These are phyloP conservation scores for Fagopyrum homotropicum DNA, from an alignment of 148 eudicot genomes.

Conservation along the genomic window DNA sequence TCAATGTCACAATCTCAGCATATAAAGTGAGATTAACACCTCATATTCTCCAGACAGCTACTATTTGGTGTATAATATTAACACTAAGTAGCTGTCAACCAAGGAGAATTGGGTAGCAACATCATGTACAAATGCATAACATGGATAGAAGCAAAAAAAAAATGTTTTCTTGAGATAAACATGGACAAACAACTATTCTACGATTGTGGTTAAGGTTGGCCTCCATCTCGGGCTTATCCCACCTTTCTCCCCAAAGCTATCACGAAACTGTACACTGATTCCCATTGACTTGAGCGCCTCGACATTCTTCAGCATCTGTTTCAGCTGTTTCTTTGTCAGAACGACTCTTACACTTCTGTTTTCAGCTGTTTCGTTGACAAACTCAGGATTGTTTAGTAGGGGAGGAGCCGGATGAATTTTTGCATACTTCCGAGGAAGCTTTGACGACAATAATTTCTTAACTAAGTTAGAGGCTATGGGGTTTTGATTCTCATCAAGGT, in stretches of 20 bases:
- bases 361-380: neutral
- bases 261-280: conserved; percentile 1
- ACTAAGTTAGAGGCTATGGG: neutral
- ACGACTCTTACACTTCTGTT: neutral
- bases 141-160: conserved; percentile 2
- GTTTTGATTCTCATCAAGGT: neutral
- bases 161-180: neutral
- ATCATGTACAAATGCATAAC: conserved; percentile 1
- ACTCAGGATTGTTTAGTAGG: neutral
- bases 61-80: neutral
- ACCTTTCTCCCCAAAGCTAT: neutral
- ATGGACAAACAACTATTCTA: neutral
- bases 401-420: conserved; percentile 9
- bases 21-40: conserved; percentile 6
- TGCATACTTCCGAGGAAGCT: neutral
- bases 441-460: neutral
- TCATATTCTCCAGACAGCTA: conserved; percentile 10
- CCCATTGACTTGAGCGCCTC: conserved; percentile 10
- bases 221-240: conserved; percentile 1
- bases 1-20: conserved; percentile 2
- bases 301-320: neutral
- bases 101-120: conserved; percentile 10
- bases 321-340: conserved; percentile 9
- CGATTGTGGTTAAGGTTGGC: conserved; percentile 3
- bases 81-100: conserved; percentile 4